Percentiles rank a stretch among this genome's conserved stretches.
These are phyloP conservation scores for Elaeagnus macrophylla DNA, from an alignment of 306 rosid species.

Conservation along the genomic window DNA sequence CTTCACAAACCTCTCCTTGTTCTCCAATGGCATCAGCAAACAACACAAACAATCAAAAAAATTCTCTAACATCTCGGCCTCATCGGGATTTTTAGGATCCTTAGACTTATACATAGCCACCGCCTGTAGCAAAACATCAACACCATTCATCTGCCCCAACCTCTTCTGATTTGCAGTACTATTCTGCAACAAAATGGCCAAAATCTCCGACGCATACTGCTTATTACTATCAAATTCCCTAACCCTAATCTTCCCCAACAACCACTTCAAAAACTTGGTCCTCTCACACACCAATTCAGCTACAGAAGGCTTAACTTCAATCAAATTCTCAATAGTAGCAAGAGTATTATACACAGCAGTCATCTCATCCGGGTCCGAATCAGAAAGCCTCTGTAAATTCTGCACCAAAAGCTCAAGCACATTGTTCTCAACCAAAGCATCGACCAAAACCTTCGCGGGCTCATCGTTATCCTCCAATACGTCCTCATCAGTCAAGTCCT, in stretches of 20 bases:
- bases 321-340: conserved; percentile 74
- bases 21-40: conserved; percentile 84
- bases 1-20: conserved; percentile 87
- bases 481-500: conserved; percentile 82
- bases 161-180: conserved; percentile 67
- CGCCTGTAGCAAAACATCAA: conserved; percentile 84
- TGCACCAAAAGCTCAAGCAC: conserved; percentile 72
- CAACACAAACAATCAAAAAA: conserved; percentile 90
- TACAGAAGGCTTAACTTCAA: conserved; percentile 83
- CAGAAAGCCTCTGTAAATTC: conserved; percentile 60
- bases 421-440: conserved; percentile 58
- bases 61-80: conserved; percentile 91
- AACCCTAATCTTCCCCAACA: conserved; percentile 79
- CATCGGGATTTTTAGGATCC: conserved; percentile 85
- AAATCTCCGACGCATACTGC: conserved; percentile 86
- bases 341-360: conserved; percentile 61
- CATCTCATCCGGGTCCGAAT: conserved; percentile 63
- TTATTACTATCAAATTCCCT: conserved; percentile 83
- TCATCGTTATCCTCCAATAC: conserved; percentile 72
- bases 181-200: conserved; percentile 83
- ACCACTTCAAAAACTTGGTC: conserved; percentile 72
- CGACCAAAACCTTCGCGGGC: conserved; percentile 64
- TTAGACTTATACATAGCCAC: conserved; percentile 89
- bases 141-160: conserved; percentile 95
- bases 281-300: conserved; percentile 83